Conservation (phyloP, 164 flowering plant genomes). For the Aristolochia contorta region DNA sequence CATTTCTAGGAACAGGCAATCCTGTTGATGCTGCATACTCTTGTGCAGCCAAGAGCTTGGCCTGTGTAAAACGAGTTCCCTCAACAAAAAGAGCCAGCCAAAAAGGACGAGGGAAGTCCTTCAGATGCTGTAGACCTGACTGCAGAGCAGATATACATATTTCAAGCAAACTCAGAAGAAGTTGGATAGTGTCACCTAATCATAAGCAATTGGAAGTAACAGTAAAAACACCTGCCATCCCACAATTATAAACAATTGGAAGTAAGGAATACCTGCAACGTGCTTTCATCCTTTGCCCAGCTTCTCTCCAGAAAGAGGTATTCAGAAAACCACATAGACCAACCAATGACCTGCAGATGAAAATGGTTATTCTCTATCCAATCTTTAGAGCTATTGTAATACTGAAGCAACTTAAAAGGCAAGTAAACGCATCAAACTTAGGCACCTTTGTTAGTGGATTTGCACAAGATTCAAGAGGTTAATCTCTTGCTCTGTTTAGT, state of each 20-base stretch:
- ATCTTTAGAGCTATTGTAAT: too few species aligned
- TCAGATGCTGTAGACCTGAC: constrained; percentile 65
- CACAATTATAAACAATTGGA: not conserved
- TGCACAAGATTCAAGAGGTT: too few species aligned
- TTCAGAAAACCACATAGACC: constrained; percentile 99
- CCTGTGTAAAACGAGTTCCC: constrained; percentile 92
- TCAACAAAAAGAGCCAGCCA: constrained; percentile 98
- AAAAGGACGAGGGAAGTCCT: constrained; percentile 78
- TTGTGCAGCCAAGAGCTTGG: constrained; percentile 92
- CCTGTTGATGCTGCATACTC: constrained; percentile 81
- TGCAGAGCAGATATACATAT: constrained; percentile 23
- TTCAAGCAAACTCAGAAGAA: not conserved
- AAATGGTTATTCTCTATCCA: not conserved
- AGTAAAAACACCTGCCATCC: constrained; percentile 48
- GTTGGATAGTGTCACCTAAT: not conserved
- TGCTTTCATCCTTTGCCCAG: constrained; percentile 93
- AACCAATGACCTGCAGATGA: constrained; percentile 71
- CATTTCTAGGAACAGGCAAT: constrained; percentile 79
- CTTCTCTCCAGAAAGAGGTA: constrained; percentile 87
- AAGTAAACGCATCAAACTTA: too few species aligned
- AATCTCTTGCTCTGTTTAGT: too few species aligned
- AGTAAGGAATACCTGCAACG: constrained; percentile 50
- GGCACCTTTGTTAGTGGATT: too few species aligned
- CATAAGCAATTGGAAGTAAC: not conserved
- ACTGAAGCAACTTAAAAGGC: too few species aligned